Evolutionary conservation across 805 yeast genomes (phyloP).

Genomic region (Sugiyamaella smithiae): DNA sequence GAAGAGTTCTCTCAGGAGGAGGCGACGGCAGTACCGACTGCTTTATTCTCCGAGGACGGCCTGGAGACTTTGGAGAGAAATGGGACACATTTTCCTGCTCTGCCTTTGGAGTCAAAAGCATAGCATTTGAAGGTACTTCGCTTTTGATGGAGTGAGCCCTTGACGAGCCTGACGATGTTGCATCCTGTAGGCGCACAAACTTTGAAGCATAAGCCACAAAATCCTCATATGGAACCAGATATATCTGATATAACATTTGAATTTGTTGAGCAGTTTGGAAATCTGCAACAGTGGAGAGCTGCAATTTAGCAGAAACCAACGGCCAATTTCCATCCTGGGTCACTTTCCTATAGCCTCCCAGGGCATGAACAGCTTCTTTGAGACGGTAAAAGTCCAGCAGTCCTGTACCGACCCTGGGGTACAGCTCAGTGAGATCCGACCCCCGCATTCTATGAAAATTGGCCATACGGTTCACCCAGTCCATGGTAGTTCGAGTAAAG

Average conservation of each 20-base stretch:
- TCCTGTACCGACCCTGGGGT: conserved; percentile 29
- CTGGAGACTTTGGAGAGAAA: not conserved
- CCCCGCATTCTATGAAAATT: conserved; percentile 33
- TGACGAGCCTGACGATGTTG: not conserved
- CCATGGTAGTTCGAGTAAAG: conserved; percentile 31
- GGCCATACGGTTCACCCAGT: conserved; percentile 34
- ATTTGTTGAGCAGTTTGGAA: conserved; percentile 7
- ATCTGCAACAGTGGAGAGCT: conserved; percentile 16
- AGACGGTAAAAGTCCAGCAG: conserved; percentile 32
- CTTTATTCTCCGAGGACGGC: not conserved
- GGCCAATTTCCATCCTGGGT: conserved; percentile 16
- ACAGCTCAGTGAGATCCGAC: conserved; percentile 11
- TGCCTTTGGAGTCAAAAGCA: conserved; percentile 2
- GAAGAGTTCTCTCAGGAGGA: conserved; percentile 6
- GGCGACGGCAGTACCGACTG: not conserved
- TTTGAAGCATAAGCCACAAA: conserved; percentile 19
- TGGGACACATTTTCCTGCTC: not conserved
- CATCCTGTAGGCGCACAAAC: not conserved
- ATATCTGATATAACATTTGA: conserved; percentile 19
- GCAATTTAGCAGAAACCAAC: conserved; percentile 13
- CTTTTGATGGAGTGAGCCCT: not conserved
- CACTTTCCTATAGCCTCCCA: conserved; percentile 31
- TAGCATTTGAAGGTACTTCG: not conserved
- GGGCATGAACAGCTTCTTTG: conserved; percentile 28
- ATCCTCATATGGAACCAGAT: conserved; percentile 29